Evolutionary conservation across 441 rosid species (phyloP).

Genomic region (Croton laevigatus): DNA sequence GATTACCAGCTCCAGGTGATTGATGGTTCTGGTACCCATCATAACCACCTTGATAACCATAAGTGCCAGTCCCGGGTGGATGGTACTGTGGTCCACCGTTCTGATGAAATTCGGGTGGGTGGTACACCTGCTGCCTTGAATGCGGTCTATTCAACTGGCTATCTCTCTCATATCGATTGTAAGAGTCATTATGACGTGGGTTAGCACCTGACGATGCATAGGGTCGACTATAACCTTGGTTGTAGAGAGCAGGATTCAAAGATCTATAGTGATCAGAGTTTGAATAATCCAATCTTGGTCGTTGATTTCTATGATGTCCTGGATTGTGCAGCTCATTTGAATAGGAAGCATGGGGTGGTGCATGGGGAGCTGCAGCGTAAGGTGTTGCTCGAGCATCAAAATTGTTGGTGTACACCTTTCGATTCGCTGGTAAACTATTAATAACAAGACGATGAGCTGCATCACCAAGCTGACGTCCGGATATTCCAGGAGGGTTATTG

Average conservation of each 20-base stretch:
- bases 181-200: constrained; percentile 19
- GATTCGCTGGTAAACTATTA: constrained; percentile 54
- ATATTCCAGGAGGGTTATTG: constrained; percentile 48
- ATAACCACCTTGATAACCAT: constrained; percentile 29
- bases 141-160: constrained; percentile 24
- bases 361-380: constrained; percentile 23
- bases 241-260: constrained; percentile 22
- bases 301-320: constrained; percentile 22
- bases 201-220: constrained; percentile 16
- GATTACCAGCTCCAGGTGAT: constrained; percentile 32
- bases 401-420: constrained; percentile 25
- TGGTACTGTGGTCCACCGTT: constrained; percentile 32
- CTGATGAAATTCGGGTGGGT: constrained; percentile 27
- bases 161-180: constrained; percentile 28
- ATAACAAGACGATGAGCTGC: constrained; percentile 68
- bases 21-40: constrained; percentile 34
- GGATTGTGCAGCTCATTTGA: constrained; percentile 33
- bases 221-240: constrained; percentile 24
- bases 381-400: constrained; percentile 23
- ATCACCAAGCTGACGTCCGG: constrained; percentile 66
- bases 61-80: constrained; percentile 13
- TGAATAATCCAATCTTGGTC: constrained; percentile 28
- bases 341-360: constrained; percentile 26
- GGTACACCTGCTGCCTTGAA: constrained; percentile 19
- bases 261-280: constrained; percentile 19